Percentiles rank a stretch among this genome's conserved stretches.
Evolutionary conservation across 2,329 filamentous ascomycete species (phyloP).

Genomic region (Ambrosiella xylebori): DNA sequence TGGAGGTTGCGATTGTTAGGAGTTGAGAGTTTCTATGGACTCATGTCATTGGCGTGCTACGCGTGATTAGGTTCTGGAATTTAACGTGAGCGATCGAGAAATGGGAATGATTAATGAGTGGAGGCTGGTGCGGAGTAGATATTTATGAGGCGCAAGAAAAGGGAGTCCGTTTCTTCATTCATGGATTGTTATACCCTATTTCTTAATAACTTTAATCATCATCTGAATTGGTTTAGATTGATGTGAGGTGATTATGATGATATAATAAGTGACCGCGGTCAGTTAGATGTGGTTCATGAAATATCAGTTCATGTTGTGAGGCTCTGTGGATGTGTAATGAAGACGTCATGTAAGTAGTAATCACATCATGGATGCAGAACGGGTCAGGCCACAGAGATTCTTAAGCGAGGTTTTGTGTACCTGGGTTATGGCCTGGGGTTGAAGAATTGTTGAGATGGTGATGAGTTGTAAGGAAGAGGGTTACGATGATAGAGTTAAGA

Average conservation of each 20-base stretch:
- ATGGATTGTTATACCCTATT: slow-evolving; percentile 9
- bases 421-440: too few relatives aligned
- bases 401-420: too few relatives aligned
- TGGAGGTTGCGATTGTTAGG: background rate
- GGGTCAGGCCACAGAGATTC: too few relatives aligned
- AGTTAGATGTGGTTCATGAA: background rate
- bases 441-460: too few relatives aligned
- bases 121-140: background rate
- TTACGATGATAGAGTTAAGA: too few relatives aligned
- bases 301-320: background rate
- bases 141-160: background rate
- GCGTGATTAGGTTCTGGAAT: background rate
- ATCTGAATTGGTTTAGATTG: background rate
- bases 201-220: slow-evolving; percentile 3
- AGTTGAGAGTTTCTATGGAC: background rate
- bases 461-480: too few relatives aligned
- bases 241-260: too few relatives aligned
- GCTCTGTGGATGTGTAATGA: background rate
- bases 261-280: too few relatives aligned
- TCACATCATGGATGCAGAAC: too few relatives aligned
- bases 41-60: background rate
- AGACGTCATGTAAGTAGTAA: background rate
- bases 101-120: background rate
- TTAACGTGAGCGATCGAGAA: too few relatives aligned
- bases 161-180: background rate